These are phyloP conservation scores for Penicillium digitatum DNA, from an alignment of 2,329 filamentous ascomycete species.

Conservation along the genomic window DNA sequence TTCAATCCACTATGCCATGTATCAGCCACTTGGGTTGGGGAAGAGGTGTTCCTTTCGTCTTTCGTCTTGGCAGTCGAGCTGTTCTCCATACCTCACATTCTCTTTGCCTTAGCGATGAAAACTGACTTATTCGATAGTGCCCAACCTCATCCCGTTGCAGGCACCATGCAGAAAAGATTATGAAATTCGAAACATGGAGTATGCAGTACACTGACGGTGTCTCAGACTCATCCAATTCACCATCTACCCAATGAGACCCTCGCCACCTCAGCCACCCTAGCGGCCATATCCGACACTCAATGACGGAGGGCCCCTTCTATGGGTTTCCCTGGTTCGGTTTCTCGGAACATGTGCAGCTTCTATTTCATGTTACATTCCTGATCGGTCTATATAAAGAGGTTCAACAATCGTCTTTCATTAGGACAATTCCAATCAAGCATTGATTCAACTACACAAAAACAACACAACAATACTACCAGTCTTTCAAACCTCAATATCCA, in stretches of 20 bases:
- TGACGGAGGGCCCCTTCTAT: neutral
- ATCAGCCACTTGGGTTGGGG: neutral
- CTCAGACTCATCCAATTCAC: constrained; percentile 2
- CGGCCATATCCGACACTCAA: constrained; percentile 1
- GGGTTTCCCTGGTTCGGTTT: neutral
- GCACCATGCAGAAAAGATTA: neutral
- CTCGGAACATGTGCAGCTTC: neutral
- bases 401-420: neutral
- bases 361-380: neutral
- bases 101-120: neutral
- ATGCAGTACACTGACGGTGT: neutral
- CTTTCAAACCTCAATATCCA: neutral
- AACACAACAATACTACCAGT: neutral
- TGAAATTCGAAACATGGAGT: neutral
- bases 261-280: constrained; percentile 6
- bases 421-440: neutral
- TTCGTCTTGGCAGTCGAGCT: neutral
- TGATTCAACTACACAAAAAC: neutral
- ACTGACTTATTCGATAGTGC: neutral
- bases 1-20: neutral
- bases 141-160: neutral
- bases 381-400: constrained; percentile 3
- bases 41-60: neutral
- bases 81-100: neutral
- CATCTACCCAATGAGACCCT: constrained; percentile 1